Conservation (phyloP, 768 basidiomycete genomes). For the Boletus subparvulus region DNA sequence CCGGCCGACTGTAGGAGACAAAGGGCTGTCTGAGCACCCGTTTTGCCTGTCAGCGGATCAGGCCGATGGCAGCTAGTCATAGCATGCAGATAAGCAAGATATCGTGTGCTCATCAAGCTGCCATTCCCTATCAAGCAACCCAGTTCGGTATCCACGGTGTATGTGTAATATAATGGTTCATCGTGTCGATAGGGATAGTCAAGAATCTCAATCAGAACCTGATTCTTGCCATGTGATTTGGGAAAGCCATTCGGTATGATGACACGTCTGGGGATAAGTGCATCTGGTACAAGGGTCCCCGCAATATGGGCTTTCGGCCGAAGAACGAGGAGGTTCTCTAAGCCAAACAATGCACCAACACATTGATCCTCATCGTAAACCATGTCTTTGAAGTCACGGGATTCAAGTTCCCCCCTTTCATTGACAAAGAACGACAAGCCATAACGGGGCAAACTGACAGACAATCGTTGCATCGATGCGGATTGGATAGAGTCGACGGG, state of each 20-base stretch:
- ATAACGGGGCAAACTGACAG: conserved; percentile 35
- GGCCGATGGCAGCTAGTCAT: neutral
- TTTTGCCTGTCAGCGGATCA: neutral
- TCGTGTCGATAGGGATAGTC: no score
- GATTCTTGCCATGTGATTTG: neutral
- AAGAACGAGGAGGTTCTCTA: conserved; percentile 34
- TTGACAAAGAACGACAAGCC: conserved; percentile 39
- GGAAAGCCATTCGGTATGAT: neutral
- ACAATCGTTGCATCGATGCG: neutral
- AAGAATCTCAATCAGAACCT: neutral
- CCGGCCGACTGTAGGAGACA: neutral
- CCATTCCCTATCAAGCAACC: neutral
- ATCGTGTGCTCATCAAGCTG: neutral
- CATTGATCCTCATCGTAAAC: conserved; percentile 39
- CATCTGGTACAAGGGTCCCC: neutral
- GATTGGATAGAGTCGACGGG: neutral
- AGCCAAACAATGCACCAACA: conserved; percentile 41
- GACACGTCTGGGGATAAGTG: neutral
- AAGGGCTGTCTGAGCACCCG: neutral
- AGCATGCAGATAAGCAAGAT: neutral
- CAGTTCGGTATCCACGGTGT: neutral
- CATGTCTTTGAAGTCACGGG: conserved; percentile 37
- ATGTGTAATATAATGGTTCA: neutral
- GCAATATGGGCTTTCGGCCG: neutral
- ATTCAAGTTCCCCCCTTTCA: conserved; percentile 31